These are phyloP conservation scores for Amanita exitialis DNA, from an alignment of 768 basidiomycete species.

Conservation along the genomic window DNA sequence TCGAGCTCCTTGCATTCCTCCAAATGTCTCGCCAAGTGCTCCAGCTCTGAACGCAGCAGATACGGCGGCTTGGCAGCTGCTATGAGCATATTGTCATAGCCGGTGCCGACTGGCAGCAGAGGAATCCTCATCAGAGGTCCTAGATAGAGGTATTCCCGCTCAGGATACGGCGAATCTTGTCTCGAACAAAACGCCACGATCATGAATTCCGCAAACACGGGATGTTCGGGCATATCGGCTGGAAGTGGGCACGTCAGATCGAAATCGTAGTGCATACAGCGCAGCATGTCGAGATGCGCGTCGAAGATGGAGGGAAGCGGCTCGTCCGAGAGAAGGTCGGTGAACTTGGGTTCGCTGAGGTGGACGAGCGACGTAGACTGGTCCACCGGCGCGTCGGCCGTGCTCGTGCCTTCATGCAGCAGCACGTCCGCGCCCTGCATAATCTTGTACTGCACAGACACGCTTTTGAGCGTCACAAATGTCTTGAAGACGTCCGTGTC, in stretches of 20 bases:
- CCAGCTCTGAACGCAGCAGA: neutral
- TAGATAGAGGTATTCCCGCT: neutral
- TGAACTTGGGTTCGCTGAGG: neutral
- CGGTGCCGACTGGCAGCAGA: neutral
- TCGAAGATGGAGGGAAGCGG: neutral
- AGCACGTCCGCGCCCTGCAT: neutral
- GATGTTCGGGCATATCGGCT: neutral
- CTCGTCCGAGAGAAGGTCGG: neutral
- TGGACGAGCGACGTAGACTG: neutral
- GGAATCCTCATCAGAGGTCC: neutral
- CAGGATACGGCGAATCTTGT: neutral
- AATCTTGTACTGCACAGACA: conserved; percentile 1
- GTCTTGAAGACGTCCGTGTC: neutral
- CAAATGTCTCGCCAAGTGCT: neutral
- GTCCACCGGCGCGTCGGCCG: neutral
- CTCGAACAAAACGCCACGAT: neutral
- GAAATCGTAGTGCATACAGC: neutral
- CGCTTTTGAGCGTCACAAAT: neutral
- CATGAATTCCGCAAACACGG: neutral
- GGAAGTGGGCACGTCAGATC: neutral
- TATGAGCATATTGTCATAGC: neutral
- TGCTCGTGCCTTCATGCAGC: neutral
- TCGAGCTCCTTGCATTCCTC: neutral
- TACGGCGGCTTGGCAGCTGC: neutral
- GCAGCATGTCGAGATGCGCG: neutral